Conservation (phyloP, 306 rosid genomes). For the Quercus bicolor region DNA sequence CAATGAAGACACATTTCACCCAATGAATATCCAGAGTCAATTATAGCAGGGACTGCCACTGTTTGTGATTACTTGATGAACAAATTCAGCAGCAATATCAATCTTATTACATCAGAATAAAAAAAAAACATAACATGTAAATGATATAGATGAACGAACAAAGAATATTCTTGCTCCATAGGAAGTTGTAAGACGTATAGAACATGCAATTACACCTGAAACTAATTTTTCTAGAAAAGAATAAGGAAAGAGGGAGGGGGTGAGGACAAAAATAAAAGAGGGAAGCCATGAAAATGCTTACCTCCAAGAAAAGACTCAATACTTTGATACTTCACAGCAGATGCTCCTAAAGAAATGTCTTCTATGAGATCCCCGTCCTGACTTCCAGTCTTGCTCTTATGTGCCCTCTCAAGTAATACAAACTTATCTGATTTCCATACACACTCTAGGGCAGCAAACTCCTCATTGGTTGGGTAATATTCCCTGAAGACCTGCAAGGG, state of each 20-base stretch:
- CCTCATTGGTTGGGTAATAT: conserved; percentile 59
- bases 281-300: conserved; percentile 25
- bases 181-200: not conserved
- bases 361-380: conserved; percentile 36
- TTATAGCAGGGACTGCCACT: not conserved
- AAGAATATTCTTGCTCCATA: not conserved
- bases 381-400: conserved; percentile 31
- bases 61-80: not conserved
- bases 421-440: conserved; percentile 71
- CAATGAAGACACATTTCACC: not conserved
- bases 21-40: not conserved
- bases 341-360: conserved; percentile 26
- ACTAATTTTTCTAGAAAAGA: conserved; percentile 14
- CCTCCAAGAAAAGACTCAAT: conserved; percentile 57
- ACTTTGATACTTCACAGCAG: conserved; percentile 48
- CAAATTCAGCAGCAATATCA: not conserved
- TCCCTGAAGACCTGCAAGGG: conserved; percentile 65
- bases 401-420: conserved; percentile 49
- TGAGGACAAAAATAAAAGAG: not conserved
- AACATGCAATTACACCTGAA: conserved; percentile 4
- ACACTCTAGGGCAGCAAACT: conserved; percentile 56
- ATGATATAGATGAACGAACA: not conserved
- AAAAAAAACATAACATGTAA: not conserved
- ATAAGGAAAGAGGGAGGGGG: not conserved
- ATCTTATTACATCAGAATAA: not conserved